A percentile compares a stretch with the other conserved stretches of the same genome.
Evolutionary conservation across 1,284 basidiomycete species (phyloP).

Genomic region (Ustilago sp.): DNA sequence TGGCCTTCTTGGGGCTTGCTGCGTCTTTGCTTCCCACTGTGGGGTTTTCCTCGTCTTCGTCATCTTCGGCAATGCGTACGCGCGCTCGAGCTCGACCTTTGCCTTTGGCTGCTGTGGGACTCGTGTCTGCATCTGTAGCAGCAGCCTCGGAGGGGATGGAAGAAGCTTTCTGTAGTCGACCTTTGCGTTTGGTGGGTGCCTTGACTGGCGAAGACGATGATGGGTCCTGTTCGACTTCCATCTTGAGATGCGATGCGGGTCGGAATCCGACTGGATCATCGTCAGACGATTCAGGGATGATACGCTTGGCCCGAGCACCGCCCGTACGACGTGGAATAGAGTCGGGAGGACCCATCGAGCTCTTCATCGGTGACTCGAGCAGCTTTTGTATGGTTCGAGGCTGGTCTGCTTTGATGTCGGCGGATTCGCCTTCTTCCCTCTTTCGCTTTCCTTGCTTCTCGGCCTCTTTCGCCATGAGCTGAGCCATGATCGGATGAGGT

Average conservation of each 20-base stretch:
- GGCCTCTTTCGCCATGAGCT: constrained; percentile 15
- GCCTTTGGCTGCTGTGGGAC: constrained; percentile 26
- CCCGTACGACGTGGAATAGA: constrained; percentile 42
- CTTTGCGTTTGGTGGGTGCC: constrained; percentile 23
- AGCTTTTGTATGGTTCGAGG: constrained; percentile 6
- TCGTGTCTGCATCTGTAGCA: constrained; percentile 14
- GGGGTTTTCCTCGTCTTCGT: constrained; percentile 3
- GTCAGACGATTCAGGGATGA: constrained; percentile 35
- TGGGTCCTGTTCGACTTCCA: constrained; percentile 20
- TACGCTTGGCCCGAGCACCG: constrained; percentile 14
- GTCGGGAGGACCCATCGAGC: constrained; percentile 47
- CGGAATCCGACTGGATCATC: background rate
- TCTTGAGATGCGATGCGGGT: background rate
- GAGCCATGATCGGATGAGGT: constrained; percentile 18
- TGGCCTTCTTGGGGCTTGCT: background rate
- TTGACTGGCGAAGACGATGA: constrained; percentile 43
- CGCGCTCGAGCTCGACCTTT: constrained; percentile 4
- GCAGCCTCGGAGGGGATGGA: constrained; percentile 2
- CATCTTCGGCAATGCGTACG: constrained; percentile 15
- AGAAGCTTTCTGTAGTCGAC: constrained; percentile 26
- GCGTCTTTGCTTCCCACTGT: background rate
- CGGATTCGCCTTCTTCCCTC: background rate
- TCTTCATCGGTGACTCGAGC: constrained; percentile 25
- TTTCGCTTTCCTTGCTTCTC: constrained; percentile 3
- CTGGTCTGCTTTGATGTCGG: background rate